Base-by-base conservation (phyloP, 495 filamentous ascomycete genomes). In the Hypoxylon subgilvum region DNA sequence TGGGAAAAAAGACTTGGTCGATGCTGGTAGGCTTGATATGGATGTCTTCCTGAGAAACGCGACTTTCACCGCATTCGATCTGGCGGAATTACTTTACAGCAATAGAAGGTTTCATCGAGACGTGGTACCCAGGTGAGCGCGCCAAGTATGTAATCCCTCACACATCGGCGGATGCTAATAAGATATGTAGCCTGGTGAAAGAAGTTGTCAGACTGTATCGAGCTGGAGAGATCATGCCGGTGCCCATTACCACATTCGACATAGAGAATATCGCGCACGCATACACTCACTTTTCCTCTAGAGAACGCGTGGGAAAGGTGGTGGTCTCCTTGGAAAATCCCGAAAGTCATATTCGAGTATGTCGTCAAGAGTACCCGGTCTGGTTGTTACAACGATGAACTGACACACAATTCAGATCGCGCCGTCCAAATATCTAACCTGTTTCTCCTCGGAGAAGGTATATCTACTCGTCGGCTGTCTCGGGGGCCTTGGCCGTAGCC, bases 381-480 rank as follows among this genome's bases (percentile, higher is more conserved):
- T 5, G 5, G 27, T 5, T 30, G 27, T 5, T 30, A 30, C 27
- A 5, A n/a, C n/a, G n/a, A n/a, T 10, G 27, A 30, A 30, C 27
- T 30, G 27, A 14, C 25, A 46, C 16, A 27, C 0, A 5, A 6
- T 17, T 9, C 28, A 46, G 51, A 67, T 41, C 10, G 41, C 23
- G 10, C 27, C 27, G 17, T 60, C 55, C 0, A 49, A 22, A n/a
- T 61, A 67, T 23, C 31, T 18, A 3, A 8, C 17, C 30, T 8
- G 6, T 43, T 2, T 28, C 72, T 16, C 39, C 14, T 19, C 66
- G 1, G 56, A 76, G 23, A 72, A 68, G 17, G 68, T 70, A 3
- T 84, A 83, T 44, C 52, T 85, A 12, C 59, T 85, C 3, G 64
- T 77, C 16, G 80, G 82, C 0, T 78, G 81, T 44, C 69, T 84